Base-by-base conservation (phyloP, 202 grass and related monocot species). In the Schoenoplectus tabernaemontani region DNA sequence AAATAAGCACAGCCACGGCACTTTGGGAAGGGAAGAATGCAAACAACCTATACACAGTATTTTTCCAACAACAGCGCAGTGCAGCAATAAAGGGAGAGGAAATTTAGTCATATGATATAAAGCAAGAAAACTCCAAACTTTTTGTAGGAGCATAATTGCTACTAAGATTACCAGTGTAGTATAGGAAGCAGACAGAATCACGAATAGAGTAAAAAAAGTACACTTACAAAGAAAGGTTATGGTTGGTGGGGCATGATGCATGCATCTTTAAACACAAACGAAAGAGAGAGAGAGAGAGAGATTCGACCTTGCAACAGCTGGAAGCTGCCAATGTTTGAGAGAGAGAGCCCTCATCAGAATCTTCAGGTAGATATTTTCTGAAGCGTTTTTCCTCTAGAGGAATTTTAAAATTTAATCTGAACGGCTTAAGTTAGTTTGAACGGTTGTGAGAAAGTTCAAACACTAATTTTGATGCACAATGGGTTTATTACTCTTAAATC, bases 221-320 rank as follows among this genome's bases (percentile, higher is more conserved):
- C 41, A 28, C 64, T 36, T 64, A n/a, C n/a, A 51, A 48, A 79
- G 77, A 30, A 64, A 36, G 24, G 65, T 80, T 43, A 65, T 80
- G 53, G 54, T 30, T 61, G 24, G 58, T 48, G 56, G 78, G 78
- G 39, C 33, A 36, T 53, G n/a, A 22, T 48, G 28, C 9, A 86
- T 61, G 12, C 62, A 83, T 81, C 57, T 73, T 9, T 63, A n/a
- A 58, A 48, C 57, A 39, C 30, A 87, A 54, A 78, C 60, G 79
- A 63, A 5, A 30, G n/a, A 3, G 51, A 76, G 42, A 11, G 46
- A 42, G 38, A 63, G 37, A 38, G 24, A 65, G 28, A 11, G 22
- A 60, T 79, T 85, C 60, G 87, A 79, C 81, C 58, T 84, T 83
- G 69, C n/a, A n/a, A n/a, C n/a, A n/a, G n/a, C n/a, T n/a, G n/a